phyloP scores from a whole-genome alignment of 306 rosid genomes.

The Begonia masoniana region DNA sequence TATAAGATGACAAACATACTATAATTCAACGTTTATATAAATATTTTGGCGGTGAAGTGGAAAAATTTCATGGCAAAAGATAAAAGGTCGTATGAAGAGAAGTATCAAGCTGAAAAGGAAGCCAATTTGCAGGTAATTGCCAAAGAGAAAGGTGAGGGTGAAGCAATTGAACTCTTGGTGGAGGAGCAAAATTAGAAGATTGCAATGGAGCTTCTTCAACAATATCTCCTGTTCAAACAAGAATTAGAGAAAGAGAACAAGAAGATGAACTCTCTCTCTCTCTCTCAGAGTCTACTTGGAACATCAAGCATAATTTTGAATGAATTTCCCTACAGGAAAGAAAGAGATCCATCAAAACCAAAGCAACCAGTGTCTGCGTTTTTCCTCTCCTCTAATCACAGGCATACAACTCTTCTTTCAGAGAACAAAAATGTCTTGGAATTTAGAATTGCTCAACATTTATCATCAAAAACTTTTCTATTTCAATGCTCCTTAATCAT shows the following conservation, averaged over 20 bases:
- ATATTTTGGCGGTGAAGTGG: slow-evolving; percentile 63
- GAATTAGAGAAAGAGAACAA: slow-evolving; percentile 48
- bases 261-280: slow-evolving; percentile 36
- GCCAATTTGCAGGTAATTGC: slow-evolving; percentile 46
- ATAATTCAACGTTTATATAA: too few species aligned
- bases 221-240: slow-evolving; percentile 68
- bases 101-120: slow-evolving; percentile 56
- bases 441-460: too few species aligned
- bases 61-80: slow-evolving; percentile 57
- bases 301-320: too few species aligned
- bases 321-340: slow-evolving; percentile 36
- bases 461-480: too few species aligned
- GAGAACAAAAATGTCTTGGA: background rate
- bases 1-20: too few species aligned
- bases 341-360: slow-evolving; percentile 86
- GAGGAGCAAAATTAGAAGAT: slow-evolving; percentile 77
- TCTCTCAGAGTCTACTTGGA: background rate
- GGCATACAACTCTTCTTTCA: slow-evolving; percentile 15
- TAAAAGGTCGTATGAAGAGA: slow-evolving; percentile 78
- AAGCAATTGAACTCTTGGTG: slow-evolving; percentile 75
- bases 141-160: slow-evolving; percentile 69
- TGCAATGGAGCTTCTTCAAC: slow-evolving; percentile 90
- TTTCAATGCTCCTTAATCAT: too few species aligned
- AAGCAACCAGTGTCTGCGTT: slow-evolving; percentile 82
- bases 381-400: slow-evolving; percentile 59